Conservation (phyloP, 805 yeast genomes). For the Ogataea parapolymorpha region DNA sequence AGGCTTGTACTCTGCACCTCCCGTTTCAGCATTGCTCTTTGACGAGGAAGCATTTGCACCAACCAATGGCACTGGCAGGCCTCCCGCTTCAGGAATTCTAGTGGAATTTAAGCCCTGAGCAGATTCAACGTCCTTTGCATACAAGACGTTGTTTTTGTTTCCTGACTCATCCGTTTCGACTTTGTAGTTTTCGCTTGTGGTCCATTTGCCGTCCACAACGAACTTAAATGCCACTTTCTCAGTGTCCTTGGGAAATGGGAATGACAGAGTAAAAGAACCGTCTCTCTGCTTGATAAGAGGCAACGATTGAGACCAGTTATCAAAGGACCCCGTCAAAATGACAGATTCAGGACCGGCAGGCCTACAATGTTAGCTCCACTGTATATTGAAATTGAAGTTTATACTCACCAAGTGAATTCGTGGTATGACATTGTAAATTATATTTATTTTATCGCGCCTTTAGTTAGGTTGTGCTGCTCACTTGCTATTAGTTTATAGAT, state of each 20-base stretch:
- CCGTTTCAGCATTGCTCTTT: constrained; percentile 39
- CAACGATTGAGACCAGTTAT: constrained; percentile 51
- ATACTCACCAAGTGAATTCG: constrained; percentile 28
- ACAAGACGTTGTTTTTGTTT: constrained; percentile 49
- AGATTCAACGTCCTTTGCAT: constrained; percentile 34
- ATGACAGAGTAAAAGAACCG: constrained; percentile 32
- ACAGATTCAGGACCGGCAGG: constrained; percentile 39
- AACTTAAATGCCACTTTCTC: constrained; percentile 45
- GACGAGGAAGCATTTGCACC: constrained; percentile 9
- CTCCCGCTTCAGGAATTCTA: constrained; percentile 47
- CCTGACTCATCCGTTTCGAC: constrained; percentile 48
- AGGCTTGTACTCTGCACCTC: constrained; percentile 60
- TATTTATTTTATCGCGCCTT: constrained; percentile 7
- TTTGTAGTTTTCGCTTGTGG: constrained; percentile 37
- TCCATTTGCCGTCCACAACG: constrained; percentile 62
- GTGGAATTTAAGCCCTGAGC: constrained; percentile 29
- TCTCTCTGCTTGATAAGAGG: constrained; percentile 44
- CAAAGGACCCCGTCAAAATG: constrained; percentile 59
- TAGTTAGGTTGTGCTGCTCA: constrained; percentile 7
- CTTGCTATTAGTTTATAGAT: constrained; percentile 20
- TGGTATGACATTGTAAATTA: constrained; percentile 27
- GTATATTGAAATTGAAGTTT: background rate
- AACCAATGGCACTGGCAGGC: constrained; percentile 32
- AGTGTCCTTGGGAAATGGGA: constrained; percentile 26
- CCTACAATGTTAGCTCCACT: constrained; percentile 19